phyloP scores from a whole-genome alignment of 192 early-diverging fungal genomes.

The Umbelopsis isabellina region DNA sequence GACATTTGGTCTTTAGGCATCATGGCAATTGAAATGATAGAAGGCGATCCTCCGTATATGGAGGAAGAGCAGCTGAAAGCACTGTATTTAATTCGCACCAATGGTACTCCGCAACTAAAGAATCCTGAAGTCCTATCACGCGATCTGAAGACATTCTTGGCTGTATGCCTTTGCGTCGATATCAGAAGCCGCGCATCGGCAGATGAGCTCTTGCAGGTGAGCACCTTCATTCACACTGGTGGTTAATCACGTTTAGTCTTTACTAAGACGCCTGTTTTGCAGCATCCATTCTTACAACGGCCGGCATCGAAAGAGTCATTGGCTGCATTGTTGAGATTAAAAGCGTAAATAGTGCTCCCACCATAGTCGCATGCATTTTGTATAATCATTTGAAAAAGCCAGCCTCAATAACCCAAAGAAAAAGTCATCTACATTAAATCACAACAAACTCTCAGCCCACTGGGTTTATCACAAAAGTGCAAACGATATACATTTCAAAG shows the following conservation, averaged over 20 bases:
- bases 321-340: neutral
- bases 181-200: slow-evolving; percentile 53
- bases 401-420: neutral
- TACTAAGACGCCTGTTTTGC: neutral
- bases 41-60: slow-evolving; percentile 70
- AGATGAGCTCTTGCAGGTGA: slow-evolving; percentile 39
- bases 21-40: slow-evolving; percentile 72
- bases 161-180: slow-evolving; percentile 56
- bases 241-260: too few relatives aligned
- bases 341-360: neutral
- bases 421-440: too few relatives aligned
- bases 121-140: slow-evolving; percentile 53
- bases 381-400: neutral
- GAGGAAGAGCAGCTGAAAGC: slow-evolving; percentile 63
- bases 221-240: neutral
- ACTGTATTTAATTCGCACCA: slow-evolving; percentile 70
- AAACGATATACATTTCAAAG: neutral
- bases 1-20: slow-evolving; percentile 71
- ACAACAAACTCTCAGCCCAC: too few relatives aligned
- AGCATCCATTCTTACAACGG: slow-evolving; percentile 9
- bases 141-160: slow-evolving; percentile 57
- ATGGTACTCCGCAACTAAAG: slow-evolving; percentile 67
- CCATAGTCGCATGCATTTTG: too few relatives aligned
- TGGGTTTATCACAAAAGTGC: neutral
- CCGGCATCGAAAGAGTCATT: neutral